Evolutionary conservation across 2,329 filamentous ascomycete species (phyloP).

Genomic region (Aspergillus pseudonomiae): DNA sequence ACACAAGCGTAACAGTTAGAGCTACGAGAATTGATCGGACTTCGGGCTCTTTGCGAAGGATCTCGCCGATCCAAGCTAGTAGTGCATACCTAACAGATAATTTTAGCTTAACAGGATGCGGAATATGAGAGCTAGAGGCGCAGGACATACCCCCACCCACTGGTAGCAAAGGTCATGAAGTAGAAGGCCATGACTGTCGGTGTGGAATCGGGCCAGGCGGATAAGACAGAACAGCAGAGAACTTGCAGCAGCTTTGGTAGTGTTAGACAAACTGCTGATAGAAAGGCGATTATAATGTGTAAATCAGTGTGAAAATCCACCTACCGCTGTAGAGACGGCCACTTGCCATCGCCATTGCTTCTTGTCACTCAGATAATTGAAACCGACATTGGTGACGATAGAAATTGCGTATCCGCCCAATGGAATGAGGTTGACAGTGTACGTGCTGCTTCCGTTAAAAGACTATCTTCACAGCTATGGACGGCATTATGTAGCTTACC

Average conservation of each 20-base stretch:
- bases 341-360: constrained; percentile 25
- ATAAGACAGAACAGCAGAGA: constrained; percentile 11
- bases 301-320: background rate
- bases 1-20: constrained; percentile 23
- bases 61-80: constrained; percentile 22
- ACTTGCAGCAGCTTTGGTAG: constrained; percentile 9
- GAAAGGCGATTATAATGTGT: background rate
- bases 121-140: background rate
- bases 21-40: constrained; percentile 22
- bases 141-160: constrained; percentile 16
- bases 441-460: constrained; percentile 14
- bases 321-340: constrained; percentile 15
- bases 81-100: constrained; percentile 13
- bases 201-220: constrained; percentile 13
- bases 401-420: constrained; percentile 24
- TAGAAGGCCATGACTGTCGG: constrained; percentile 21
- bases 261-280: background rate
- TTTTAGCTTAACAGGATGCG: background rate
- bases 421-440: constrained; percentile 24
- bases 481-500: background rate
- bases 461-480: background rate
- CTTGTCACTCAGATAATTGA: constrained; percentile 24
- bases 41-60: constrained; percentile 22
- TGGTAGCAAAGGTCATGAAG: constrained; percentile 24
- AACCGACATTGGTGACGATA: constrained; percentile 18